A percentile compares a stretch with the other conserved stretches of the same genome.
phyloP scores from a whole-genome alignment of 495 filamentous ascomycete genomes.

The Podospora anserina region DNA sequence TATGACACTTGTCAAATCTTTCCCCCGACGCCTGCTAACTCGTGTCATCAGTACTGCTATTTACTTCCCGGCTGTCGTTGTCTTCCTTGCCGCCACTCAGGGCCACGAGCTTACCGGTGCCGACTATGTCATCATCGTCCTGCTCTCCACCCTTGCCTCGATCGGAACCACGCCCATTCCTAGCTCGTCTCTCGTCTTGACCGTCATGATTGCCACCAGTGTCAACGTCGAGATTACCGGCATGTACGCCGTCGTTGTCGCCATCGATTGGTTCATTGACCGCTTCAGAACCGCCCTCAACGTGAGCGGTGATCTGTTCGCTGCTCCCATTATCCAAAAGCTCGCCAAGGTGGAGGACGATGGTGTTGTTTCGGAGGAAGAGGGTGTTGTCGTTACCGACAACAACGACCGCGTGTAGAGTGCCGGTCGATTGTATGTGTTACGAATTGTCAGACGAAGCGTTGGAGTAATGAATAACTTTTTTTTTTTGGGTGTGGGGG shows the following conservation, averaged over 20 bases:
- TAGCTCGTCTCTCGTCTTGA: conserved; percentile 32
- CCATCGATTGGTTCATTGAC: conserved; percentile 36
- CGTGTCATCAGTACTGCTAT: conserved; percentile 21
- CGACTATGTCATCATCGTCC: conserved; percentile 32
- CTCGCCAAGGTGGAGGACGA: conserved; percentile 18
- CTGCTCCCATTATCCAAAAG: conserved; percentile 22
- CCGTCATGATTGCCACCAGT: conserved; percentile 33
- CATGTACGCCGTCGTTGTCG: conserved; percentile 34
- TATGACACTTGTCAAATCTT: not conserved
- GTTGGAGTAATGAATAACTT: not conserved
- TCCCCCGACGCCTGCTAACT: not conserved
- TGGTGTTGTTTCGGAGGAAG: conserved; percentile 8
- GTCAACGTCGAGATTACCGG: conserved; percentile 33
- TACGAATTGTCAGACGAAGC: not conserved
- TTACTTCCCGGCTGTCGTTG: conserved; percentile 33
- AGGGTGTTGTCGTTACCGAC: not conserved
- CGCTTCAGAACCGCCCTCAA: conserved; percentile 34
- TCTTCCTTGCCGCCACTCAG: conserved; percentile 34
- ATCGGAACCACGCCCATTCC: conserved; percentile 38
- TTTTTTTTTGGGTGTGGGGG: too few species aligned
- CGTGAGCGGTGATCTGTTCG: conserved; percentile 33
- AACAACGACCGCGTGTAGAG: not conserved
- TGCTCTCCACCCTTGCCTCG: conserved; percentile 34
- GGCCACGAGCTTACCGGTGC: conserved; percentile 24
- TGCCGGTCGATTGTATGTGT: not conserved